phyloP scores from a whole-genome alignment of 2,329 filamentous ascomycete genomes.

The Alternaria sp. region DNA sequence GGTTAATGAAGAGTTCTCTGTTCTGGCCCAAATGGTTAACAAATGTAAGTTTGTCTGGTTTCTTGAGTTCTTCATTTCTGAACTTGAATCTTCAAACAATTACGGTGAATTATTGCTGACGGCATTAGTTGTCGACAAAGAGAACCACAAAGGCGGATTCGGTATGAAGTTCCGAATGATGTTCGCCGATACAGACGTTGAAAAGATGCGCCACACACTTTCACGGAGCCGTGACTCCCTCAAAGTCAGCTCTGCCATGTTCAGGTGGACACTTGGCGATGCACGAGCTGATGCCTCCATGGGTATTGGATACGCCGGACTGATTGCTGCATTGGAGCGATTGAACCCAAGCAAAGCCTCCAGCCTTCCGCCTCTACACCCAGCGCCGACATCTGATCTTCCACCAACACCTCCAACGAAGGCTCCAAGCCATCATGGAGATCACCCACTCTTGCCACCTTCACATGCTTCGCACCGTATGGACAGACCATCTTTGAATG shows the following conservation, averaged over 20 bases:
- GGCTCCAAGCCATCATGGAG: conserved; percentile 14
- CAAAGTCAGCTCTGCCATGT: conserved; percentile 69
- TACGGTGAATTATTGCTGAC: conserved; percentile 1
- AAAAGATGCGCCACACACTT: conserved; percentile 66
- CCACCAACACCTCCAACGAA: conserved; percentile 38
- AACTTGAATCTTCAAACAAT: too few species aligned
- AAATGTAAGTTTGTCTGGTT: conserved; percentile 46
- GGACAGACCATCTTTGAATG: conserved; percentile 29
- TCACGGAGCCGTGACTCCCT: conserved; percentile 67
- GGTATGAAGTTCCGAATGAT: conserved; percentile 68
- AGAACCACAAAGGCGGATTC: conserved; percentile 65
- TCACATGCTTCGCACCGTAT: conserved; percentile 17
- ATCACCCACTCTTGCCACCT: conserved; percentile 12
- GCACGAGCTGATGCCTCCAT: conserved; percentile 66
- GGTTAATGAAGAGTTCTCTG: conserved; percentile 68
- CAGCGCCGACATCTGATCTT: conserved; percentile 42
- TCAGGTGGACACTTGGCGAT: conserved; percentile 70
- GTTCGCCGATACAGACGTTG: conserved; percentile 64
- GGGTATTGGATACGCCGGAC: conserved; percentile 72
- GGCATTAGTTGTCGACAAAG: conserved; percentile 65
- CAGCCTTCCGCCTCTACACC: conserved; percentile 35
- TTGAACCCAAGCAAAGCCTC: conserved; percentile 48
- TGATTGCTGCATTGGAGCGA: conserved; percentile 70
- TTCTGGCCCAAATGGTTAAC: conserved; percentile 69
- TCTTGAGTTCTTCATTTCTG: background rate